Evolutionary conservation across 768 basidiomycete genomes (phyloP), one percentile per base, ranked within the genome.

Genomic region (Fomitopsis pulvina): DNA sequence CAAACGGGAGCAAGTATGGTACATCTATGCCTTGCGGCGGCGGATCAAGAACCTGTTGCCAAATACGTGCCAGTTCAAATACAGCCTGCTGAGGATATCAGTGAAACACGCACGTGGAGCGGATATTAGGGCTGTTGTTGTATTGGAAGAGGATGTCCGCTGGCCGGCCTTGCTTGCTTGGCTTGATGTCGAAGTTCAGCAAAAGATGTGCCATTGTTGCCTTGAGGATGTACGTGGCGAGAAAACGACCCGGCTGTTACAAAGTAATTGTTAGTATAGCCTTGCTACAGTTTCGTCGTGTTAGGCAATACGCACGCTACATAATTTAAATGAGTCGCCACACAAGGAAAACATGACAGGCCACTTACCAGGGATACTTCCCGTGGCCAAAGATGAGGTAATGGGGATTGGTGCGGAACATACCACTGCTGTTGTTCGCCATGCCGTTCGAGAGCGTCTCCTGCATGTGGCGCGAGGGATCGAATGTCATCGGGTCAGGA

Each of bases 221-320:
- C 50, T 58, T 58, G 41, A 58, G 25, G 29, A 56, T 45, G 43
- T 56, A 51, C 8, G 52, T 46, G 24, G 41, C 57, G 16, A 56
- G 52, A 42, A 56, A 56, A 20, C 57, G n/a, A 4, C 57, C 57
- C 12, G 57, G 56, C 48, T 50, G 28, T 44, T 11, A n/a, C n/a
- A 34, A 22, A 34, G 41, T 11, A 11, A 45, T 12, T 45, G 44
- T 10, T 45, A 25, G 25, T 29, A 10, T 8, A 9, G 27, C 16
- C 12, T 14, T 7, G 16, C 34, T 4, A 6, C 34, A 37, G 34
- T 37, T n/a, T n/a, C n/a, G n/a, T n/a, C n/a, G n/a, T n/a, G n/a
- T n/a, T n/a, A n/a, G 34, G 14, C 34, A 14, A 25, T 22, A 50
- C 48, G 40, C 28, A 50, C 48, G 41, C 41, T 50, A 24, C 32